Base-by-base conservation (phyloP, 768 basidiomycete genomes). In the Leccinum boreale region DNA sequence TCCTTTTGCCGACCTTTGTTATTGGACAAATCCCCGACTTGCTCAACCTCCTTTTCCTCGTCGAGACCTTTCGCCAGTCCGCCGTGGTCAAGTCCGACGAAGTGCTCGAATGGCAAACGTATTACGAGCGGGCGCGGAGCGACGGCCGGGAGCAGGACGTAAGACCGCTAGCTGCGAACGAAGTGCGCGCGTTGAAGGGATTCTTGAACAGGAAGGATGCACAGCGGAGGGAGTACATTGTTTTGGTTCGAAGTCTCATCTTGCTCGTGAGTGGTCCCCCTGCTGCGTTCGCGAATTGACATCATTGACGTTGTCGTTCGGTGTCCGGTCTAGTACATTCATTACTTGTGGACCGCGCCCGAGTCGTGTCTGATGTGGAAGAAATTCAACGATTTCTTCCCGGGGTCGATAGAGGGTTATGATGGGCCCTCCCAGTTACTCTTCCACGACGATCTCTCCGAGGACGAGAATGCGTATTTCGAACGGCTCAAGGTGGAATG, bases 21-120 rank as follows among this genome's bases (percentile, higher is more conserved):
- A 6, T 72, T 11, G 72, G 70, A 4, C 71, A 72, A 52, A 65
- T 72, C 17, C 68, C 72, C 4, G 72, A 70, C 33, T 33, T 73
- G 39, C 62, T 73, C 24, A 52, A 72, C 45, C 56, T 64, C 31
- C 62, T 72, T 21, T 26, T 63, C 3, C 33, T 51, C 10, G 24
- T 73, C 36, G 72, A 73, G 39, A 53, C 44, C 0, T 63, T 65
- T n/a, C 64, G 70, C 23, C 63, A 45, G 19, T 64, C 61, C 17
- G 65, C 65, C 0, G 35, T 47, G 5, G 42, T 58, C 52, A 65
- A 60, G 28, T 56, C 60, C 3, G 61, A 57, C 8, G 63, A 68
- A 35, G 65, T 59, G 1, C 59, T 73, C 36, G 59, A 61, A 24
- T 69, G 68, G 71, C 67, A 72, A 21, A 59, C 39, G 12, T 72